A percentile compares a stretch with the other conserved stretches of the same genome.
Evolutionary conservation across 768 basidiomycete species (phyloP).

Genomic region (Jaapia argillacea): DNA sequence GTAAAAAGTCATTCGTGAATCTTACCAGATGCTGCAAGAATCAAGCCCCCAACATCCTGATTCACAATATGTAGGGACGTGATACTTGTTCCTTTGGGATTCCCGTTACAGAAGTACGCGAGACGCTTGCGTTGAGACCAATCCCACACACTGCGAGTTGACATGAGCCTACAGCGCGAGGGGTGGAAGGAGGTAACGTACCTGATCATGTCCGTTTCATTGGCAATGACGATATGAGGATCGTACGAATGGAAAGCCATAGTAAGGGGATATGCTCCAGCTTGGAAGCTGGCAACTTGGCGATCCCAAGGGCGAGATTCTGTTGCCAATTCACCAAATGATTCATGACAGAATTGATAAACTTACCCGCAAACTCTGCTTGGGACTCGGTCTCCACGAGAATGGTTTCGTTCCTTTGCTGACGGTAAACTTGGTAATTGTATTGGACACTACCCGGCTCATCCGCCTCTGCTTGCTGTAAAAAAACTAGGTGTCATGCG

Average conservation of each 20-base stretch:
- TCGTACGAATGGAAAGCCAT: conserved; percentile 92
- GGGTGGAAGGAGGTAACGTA: conserved; percentile 22
- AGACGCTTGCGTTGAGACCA: conserved; percentile 78
- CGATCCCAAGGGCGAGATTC: conserved; percentile 65
- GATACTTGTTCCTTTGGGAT: conserved; percentile 70
- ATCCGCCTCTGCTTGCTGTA: conserved; percentile 85
- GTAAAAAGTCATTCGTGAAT: neutral
- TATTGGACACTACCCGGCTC: conserved; percentile 92
- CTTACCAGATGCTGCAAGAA: conserved; percentile 77
- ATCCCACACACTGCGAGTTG: conserved; percentile 74
- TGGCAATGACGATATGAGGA: conserved; percentile 76
- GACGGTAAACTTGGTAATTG: conserved; percentile 93
- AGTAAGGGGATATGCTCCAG: conserved; percentile 51
- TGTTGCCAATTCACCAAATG: conserved; percentile 16
- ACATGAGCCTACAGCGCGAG: conserved; percentile 4
- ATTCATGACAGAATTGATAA: neutral
- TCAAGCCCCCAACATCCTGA: conserved; percentile 87
- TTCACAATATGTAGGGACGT: conserved; percentile 91
- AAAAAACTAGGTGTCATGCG: conserved; percentile 7
- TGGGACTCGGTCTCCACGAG: conserved; percentile 59
- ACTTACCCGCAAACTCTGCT: conserved; percentile 65
- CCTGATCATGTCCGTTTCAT: conserved; percentile 83
- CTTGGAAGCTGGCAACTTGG: conserved; percentile 55
- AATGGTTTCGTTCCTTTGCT: conserved; percentile 80
- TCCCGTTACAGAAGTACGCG: conserved; percentile 84